A percentile compares a stretch with the other conserved stretches of the same genome.
phyloP scores from a whole-genome alignment of 768 basidiomycete species.

The Dacryopinax spathularia region DNA sequence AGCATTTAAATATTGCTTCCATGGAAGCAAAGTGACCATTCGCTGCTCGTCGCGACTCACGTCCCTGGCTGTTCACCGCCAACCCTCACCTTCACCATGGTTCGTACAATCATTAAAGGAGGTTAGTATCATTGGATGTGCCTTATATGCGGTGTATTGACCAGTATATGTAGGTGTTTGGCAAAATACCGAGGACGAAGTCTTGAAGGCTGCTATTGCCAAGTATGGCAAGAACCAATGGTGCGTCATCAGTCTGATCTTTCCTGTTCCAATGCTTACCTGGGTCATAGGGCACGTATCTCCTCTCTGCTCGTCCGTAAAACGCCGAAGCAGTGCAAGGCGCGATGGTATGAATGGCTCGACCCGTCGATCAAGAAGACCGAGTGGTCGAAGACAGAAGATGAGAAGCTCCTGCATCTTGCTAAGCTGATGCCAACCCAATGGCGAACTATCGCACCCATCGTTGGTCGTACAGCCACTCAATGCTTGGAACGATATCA shows the following conservation, averaged over 20 bases:
- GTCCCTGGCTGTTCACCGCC: not conserved
- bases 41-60: not conserved
- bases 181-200: constrained; percentile 94
- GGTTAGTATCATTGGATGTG: constrained; percentile 26
- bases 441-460: constrained; percentile 98
- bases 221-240: constrained; percentile 97
- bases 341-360: constrained; percentile 98
- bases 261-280: constrained; percentile 4
- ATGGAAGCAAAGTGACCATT: not conserved
- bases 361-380: constrained; percentile 99
- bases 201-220: constrained; percentile 95
- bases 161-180: constrained; percentile 22
- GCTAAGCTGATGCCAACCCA: constrained; percentile 99
- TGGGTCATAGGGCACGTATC: constrained; percentile 73
- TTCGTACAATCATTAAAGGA: constrained; percentile 85
- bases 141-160: not conserved
- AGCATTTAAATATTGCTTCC: not conserved
- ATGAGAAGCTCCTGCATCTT: constrained; percentile 93
- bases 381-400: constrained; percentile 99
- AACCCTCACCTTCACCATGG: constrained; percentile 34
- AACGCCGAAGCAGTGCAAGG: constrained; percentile 99
- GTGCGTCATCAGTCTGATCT: constrained; percentile 24
- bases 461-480: constrained; percentile 92
- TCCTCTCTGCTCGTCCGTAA: constrained; percentile 94
- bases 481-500: constrained; percentile 98